phyloP scores from a whole-genome alignment of 2,329 filamentous ascomycete genomes.

The Biscogniauxia sp. region DNA sequence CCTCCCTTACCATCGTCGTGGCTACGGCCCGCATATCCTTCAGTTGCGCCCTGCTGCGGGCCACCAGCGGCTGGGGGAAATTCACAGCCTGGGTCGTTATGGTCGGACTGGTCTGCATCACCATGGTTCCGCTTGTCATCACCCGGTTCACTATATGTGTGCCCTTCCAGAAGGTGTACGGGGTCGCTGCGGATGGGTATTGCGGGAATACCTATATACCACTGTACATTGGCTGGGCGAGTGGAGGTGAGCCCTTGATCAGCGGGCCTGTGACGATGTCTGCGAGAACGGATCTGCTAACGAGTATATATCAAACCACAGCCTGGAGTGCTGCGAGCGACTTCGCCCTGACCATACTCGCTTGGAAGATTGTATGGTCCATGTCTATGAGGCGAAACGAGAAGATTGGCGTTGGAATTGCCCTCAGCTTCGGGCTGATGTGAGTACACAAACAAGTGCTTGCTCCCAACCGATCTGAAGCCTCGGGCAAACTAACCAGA shows the following conservation, averaged over 20 bases:
- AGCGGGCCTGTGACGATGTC: background rate
- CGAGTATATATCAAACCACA: background rate
- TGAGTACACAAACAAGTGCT: background rate
- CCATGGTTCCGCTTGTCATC: background rate
- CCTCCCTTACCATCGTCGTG: background rate
- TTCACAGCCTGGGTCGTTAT: background rate
- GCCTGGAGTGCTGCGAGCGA: constrained; percentile 9
- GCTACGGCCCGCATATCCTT: constrained; percentile 1
- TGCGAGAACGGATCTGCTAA: background rate
- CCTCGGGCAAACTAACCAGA: background rate
- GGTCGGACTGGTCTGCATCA: background rate
- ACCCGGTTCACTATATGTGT: background rate
- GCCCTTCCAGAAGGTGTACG: constrained; percentile 1
- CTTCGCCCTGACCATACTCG: constrained; percentile 5
- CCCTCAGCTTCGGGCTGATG: constrained; percentile 8
- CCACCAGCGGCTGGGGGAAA: background rate
- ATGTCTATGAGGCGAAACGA: constrained; percentile 5
- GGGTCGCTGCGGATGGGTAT: background rate
- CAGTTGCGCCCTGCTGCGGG: background rate
- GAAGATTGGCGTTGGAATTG: constrained; percentile 7
- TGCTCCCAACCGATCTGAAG: background rate
- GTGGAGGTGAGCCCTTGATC: constrained; percentile 1
- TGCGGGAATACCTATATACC: constrained; percentile 4
- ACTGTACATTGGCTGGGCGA: constrained; percentile 8
- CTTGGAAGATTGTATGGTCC: constrained; percentile 8